Evolutionary conservation across 208 protist genomes (phyloP).

Genomic region (Spironucleus salmonicida): DNA sequence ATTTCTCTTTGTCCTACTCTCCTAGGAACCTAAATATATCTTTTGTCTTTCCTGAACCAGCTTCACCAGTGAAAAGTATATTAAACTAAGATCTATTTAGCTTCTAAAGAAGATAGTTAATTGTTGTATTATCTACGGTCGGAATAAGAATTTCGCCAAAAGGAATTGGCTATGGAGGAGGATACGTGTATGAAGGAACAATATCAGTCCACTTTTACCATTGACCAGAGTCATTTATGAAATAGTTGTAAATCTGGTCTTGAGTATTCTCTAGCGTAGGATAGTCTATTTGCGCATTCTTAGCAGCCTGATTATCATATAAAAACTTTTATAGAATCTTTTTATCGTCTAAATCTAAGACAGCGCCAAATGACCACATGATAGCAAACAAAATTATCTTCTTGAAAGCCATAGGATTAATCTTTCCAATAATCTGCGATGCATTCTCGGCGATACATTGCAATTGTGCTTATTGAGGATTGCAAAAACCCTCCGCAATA

Average conservation of each 20-base stretch:
- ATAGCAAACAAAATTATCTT: neutral
- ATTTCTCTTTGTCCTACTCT: slow-evolving; percentile 43
- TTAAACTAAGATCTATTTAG: slow-evolving; percentile 25
- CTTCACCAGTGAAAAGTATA: slow-evolving; percentile 56
- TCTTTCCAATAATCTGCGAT: neutral
- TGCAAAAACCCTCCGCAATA: slow-evolving; percentile 1
- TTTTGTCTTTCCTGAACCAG: slow-evolving; percentile 62
- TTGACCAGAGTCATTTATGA: slow-evolving; percentile 59
- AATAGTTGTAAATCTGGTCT: slow-evolving; percentile 67
- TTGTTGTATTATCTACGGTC: slow-evolving; percentile 75
- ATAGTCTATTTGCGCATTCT: slow-evolving; percentile 50
- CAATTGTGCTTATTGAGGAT: neutral
- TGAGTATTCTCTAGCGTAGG: slow-evolving; percentile 22
- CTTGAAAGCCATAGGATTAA: neutral
- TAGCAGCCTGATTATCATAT: slow-evolving; percentile 35
- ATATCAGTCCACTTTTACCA: slow-evolving; percentile 1
- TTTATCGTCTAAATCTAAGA: slow-evolving; percentile 18
- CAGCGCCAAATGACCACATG: slow-evolving; percentile 26
- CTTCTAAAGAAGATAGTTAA: slow-evolving; percentile 63
- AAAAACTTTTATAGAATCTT: slow-evolving; percentile 28
- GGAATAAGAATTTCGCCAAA: slow-evolving; percentile 82
- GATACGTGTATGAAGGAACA: slow-evolving; percentile 16
- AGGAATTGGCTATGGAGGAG: slow-evolving; percentile 55
- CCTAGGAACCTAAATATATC: slow-evolving; percentile 49
- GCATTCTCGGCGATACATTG: neutral